These are phyloP conservation scores for Solanum bulbocastanum DNA, from an alignment of 257 asterid genomes.

Conservation along the genomic window DNA sequence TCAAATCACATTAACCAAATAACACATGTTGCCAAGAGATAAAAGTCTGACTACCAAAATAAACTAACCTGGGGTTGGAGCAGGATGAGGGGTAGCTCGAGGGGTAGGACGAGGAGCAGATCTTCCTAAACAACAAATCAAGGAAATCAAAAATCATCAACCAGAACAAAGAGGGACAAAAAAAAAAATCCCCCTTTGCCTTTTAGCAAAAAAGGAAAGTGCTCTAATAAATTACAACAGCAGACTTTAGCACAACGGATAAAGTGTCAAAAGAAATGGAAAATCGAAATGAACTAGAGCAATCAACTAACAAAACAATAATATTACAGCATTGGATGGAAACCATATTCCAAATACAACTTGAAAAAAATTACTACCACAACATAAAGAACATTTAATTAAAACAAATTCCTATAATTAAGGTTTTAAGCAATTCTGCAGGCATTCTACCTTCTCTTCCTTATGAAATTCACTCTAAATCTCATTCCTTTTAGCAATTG, in stretches of 20 bases:
- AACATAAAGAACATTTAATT: not conserved
- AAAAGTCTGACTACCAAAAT: not conserved
- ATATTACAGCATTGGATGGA: not conserved
- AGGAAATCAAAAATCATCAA: not conserved
- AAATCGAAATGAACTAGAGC: not conserved
- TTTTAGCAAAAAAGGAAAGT: not conserved
- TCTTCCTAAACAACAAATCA: constrained; percentile 44
- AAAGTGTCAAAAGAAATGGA: not conserved
- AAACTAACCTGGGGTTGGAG: constrained; percentile 1
- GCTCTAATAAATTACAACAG: not conserved
- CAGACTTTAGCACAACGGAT: not conserved
- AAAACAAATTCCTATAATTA: not conserved
- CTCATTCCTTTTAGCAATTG: not conserved
- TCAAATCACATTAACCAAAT: not conserved
- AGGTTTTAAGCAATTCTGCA: not conserved
- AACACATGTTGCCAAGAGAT: not conserved
- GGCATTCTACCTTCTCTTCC: not conserved
- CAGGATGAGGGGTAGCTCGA: constrained; percentile 30
- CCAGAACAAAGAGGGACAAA: not conserved
- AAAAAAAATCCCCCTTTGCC: not conserved
- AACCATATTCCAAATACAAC: not conserved
- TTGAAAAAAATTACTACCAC: not conserved
- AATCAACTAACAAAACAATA: not conserved
- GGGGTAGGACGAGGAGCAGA: constrained; percentile 24
- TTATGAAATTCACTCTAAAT: not conserved